Evolutionary conservation across 2,329 filamentous ascomycete genomes (phyloP), one percentile per base, ranked within the genome.

Genomic region (Dactylellina sp.): DNA sequence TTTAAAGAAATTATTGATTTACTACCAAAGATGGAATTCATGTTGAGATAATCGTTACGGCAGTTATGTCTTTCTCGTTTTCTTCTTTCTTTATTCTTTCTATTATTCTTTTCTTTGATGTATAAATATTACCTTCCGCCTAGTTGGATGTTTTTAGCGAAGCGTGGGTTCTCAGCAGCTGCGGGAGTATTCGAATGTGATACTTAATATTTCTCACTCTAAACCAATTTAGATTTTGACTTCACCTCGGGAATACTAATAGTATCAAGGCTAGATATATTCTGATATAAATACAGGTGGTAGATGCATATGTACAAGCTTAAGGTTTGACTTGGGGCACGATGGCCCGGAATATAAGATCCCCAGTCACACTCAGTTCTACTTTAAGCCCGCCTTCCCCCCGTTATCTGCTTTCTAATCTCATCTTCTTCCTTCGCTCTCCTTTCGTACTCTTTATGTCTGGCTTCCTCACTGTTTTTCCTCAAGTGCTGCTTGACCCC

Each of bases 351-450:
- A n/a, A n/a, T n/a, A n/a, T n/a, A n/a, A n/a, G n/a, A n/a, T n/a
- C n/a, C n/a, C n/a, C n/a, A n/a, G n/a, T n/a, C n/a, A n/a, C n/a
- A n/a, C n/a, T n/a, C n/a, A n/a, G n/a, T n/a, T n/a, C n/a, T n/a
- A n/a, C 12, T 37, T 14, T n/a, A 47, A 47, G 7, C 35, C 7
- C 1, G 24, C 39, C 61, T 53, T 25, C 61, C 16, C 0, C 52
- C 44, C 14, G 39, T 61, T 14, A 22, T 28, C 55, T 50, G 57
- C 40, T 40, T 57, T 46, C 79, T 77, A 5, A 78, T 79, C 16
- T 80, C 78, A 56, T 81, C 79, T 66, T 81, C 77, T 59, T 81
- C 79, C 46, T 81, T 80, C 62, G 80, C 80, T 40, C 70, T 76
- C 7, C 77, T 75, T 28, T 80, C 77, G 35, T 80, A 77, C 12